phyloP scores from a whole-genome alignment of 2,329 filamentous ascomycete species.

The Monosporascus sp. region DNA sequence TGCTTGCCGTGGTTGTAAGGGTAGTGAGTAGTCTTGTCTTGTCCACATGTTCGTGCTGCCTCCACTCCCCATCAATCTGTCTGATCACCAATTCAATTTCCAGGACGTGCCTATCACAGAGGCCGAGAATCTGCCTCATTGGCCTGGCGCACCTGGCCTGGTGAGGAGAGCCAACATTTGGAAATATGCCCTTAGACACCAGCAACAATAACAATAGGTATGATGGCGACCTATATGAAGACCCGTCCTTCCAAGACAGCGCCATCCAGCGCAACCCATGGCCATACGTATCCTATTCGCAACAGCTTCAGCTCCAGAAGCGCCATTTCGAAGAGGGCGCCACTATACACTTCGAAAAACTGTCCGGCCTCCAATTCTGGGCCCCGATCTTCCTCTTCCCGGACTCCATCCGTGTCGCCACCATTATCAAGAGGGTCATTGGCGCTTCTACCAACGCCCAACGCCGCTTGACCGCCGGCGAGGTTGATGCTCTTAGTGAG shows the following conservation, averaged over 20 bases:
- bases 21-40: too few species aligned
- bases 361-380: constrained; percentile 14
- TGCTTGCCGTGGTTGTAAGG: too few species aligned
- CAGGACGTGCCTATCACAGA: too few species aligned
- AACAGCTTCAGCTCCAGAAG: constrained; percentile 15
- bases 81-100: too few species aligned
- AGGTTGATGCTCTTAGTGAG: constrained; percentile 23
- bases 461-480: constrained; percentile 20
- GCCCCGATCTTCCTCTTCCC: background rate
- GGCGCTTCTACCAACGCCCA: constrained; percentile 1
- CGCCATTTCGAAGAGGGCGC: constrained; percentile 19
- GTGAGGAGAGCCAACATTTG: background rate
- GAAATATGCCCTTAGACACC: background rate
- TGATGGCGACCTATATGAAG: background rate
- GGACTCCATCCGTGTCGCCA: background rate
- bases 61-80: too few species aligned
- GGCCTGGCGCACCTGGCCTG: background rate
- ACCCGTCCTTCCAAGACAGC: background rate
- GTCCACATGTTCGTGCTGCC: too few species aligned
- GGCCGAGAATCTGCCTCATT: too few species aligned
- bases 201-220: background rate
- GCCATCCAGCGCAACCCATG: constrained; percentile 14
- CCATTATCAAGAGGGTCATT: constrained; percentile 6
- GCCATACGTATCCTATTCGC: constrained; percentile 11
- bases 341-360: constrained; percentile 22